These are phyloP conservation scores for Ceratobasidium papillatum DNA, from an alignment of 1,284 basidiomycete genomes.

Conservation along the genomic window DNA sequence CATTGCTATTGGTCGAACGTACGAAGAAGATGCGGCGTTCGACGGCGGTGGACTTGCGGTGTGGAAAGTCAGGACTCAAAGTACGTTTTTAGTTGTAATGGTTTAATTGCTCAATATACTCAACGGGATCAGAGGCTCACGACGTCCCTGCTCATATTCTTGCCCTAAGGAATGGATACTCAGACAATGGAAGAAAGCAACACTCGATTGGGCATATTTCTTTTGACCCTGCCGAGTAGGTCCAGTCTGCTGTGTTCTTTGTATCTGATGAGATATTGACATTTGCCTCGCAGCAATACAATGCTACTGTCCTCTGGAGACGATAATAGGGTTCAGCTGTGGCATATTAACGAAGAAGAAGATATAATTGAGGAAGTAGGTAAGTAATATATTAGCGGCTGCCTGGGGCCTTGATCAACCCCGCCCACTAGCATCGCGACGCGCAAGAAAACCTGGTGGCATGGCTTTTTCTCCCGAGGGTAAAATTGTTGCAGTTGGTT, in stretches of 20 bases:
- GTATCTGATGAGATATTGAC: not conserved
- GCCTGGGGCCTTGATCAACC: not conserved
- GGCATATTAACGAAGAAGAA: conserved; percentile 19
- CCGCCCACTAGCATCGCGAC: not conserved
- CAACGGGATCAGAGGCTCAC: conserved; percentile 1
- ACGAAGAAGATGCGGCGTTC: conserved; percentile 25
- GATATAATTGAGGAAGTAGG: conserved; percentile 20
- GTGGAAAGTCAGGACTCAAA: conserved; percentile 27
- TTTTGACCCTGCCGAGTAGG: conserved; percentile 21
- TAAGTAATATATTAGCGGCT: not conserved
- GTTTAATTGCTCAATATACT: not conserved
- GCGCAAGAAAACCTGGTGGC: not conserved
- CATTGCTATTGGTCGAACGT: conserved; percentile 29
- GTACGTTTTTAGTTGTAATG: not conserved
- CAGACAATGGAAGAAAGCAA: conserved; percentile 7
- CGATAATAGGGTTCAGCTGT: conserved; percentile 19
- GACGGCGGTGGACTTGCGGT: conserved; percentile 27
- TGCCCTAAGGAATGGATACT: not conserved
- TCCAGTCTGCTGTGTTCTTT: not conserved
- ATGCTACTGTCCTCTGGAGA: conserved; percentile 16
- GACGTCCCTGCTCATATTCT: conserved; percentile 29
- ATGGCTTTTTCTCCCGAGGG: conserved; percentile 15
- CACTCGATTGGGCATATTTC: conserved; percentile 12
- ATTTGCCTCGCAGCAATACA: not conserved
- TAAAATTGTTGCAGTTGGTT: conserved; percentile 1